A percentile compares a stretch with the other conserved stretches of the same genome.
Conservation (phyloP, 331 rosid genomes). For the Pyracantha coccinea region DNA sequence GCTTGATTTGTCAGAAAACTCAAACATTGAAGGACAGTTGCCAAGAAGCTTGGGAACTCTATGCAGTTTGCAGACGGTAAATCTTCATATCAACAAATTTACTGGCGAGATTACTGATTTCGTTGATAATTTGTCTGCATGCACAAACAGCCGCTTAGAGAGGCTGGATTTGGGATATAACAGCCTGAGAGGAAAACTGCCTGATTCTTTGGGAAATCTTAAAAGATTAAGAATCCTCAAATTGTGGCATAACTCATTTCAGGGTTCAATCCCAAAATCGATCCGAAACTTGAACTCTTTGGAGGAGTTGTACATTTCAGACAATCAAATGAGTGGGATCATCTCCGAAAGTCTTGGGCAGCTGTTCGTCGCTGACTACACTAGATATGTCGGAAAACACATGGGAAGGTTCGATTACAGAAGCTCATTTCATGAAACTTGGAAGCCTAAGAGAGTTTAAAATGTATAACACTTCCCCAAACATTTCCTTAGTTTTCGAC, state of each 20-base stretch:
- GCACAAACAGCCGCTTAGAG: background rate
- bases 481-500: background rate
- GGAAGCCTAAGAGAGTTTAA: background rate
- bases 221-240: background rate
- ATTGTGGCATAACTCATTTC: background rate
- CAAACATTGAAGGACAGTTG: background rate
- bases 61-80: conserved; percentile 8
- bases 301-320: background rate
- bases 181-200: background rate
- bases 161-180: background rate
- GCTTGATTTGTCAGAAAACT: conserved; percentile 2
- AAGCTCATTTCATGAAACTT: conserved; percentile 4
- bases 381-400: background rate
- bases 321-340: background rate
- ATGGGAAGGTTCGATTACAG: background rate
- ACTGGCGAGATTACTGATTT: conserved; percentile 12
- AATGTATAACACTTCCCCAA: background rate
- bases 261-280: conserved; percentile 1
- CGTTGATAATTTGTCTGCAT: background rate
- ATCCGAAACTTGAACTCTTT: background rate
- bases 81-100: background rate
- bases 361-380: background rate
- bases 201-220: background rate
- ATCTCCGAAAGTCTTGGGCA: conserved; percentile 6
- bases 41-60: background rate